Percentiles rank a stretch among this genome's conserved stretches.
Conservation (phyloP, 495 filamentous ascomycete species). For the Tuber umbilicatum region DNA sequence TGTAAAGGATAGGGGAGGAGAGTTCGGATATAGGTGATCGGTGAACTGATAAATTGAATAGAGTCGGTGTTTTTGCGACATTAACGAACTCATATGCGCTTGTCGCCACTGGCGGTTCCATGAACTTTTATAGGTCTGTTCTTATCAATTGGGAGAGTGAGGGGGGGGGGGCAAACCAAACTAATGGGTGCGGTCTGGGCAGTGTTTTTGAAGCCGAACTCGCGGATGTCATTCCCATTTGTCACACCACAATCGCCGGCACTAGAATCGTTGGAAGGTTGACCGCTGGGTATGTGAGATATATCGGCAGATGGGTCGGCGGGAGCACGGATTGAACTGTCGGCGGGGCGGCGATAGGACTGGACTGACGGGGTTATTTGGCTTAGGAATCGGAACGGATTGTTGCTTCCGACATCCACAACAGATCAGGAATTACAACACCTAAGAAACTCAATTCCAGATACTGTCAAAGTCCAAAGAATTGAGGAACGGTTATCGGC, state of each 20-base stretch:
- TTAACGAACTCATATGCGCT: constrained; percentile 94
- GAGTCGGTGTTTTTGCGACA: constrained; percentile 92
- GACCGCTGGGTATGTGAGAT: constrained; percentile 72
- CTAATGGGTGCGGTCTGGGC: constrained; percentile 7
- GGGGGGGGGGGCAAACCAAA: constrained; percentile 5
- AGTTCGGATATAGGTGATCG: not conserved
- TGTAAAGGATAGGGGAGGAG: not conserved
- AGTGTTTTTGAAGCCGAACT: constrained; percentile 91
- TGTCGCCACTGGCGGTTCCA: constrained; percentile 85
- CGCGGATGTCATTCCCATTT: constrained; percentile 95
- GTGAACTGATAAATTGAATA: constrained; percentile 44
- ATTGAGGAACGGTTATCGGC: constrained; percentile 97
- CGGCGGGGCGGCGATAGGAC: not conserved
- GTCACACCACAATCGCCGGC: constrained; percentile 92
- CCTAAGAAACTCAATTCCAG: constrained; percentile 85
- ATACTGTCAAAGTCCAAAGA: constrained; percentile 78
- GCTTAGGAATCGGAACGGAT: constrained; percentile 81
- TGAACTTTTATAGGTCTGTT: constrained; percentile 87
- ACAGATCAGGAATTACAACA: constrained; percentile 98
- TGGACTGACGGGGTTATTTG: constrained; percentile 2
- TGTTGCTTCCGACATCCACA: constrained; percentile 89
- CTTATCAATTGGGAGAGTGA: not conserved
- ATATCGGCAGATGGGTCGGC: not conserved
- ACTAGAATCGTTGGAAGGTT: constrained; percentile 91
- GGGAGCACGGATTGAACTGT: not conserved